Base-by-base conservation (phyloP, 371 early-diverging fungal species). In the Actinomortierella wolfii region DNA sequence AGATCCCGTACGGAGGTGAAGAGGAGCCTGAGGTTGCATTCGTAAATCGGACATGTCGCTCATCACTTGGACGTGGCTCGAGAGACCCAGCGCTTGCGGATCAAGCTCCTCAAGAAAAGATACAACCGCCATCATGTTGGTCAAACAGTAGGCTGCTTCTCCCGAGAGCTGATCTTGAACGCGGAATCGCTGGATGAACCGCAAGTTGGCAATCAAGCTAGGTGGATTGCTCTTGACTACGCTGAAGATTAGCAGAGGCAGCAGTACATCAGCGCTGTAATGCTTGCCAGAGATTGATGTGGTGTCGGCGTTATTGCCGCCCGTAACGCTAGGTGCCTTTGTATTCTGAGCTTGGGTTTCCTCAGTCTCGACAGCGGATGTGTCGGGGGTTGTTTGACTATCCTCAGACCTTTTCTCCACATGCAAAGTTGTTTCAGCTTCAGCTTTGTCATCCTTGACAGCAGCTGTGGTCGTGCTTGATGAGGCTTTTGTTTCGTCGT, bases 221-320 rank as follows among this genome's bases (percentile, higher is more conserved):
- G 85, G 80, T 3, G 90, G 90, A 48, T 88, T 90, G 51, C 84
- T 81, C 52, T 83, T 83, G 11, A 87, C 87, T 45, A 90, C 82
- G 3, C 88, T 82, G 47, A 83, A 88, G 24, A 90, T 90, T 25
- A 90, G 66, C 21, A 90, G 61, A 1, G 90, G 89, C 49, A 90
- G 57, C 23, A 90, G 70, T 18, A 86, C 79, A 54, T 90, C 90
- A 2, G 90, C 88, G 48, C 81, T 79, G 8, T 69, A 69, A 17
- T 69, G 70, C 20, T 42, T 64, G 41, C 51, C 54, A 29, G 34
- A 9, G 25, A 34, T 34, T 4, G 34, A 34, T 11, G 34, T 11
- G 11, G 34, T 11, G 34, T 34, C 34, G 34, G 7, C 11, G 34
- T 34, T 34, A 11, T 34, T 34, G 11, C 34, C 34, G 11, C 34